phyloP scores from a whole-genome alignment of 2,329 filamentous ascomycete species.

The Cladosporium velox region DNA sequence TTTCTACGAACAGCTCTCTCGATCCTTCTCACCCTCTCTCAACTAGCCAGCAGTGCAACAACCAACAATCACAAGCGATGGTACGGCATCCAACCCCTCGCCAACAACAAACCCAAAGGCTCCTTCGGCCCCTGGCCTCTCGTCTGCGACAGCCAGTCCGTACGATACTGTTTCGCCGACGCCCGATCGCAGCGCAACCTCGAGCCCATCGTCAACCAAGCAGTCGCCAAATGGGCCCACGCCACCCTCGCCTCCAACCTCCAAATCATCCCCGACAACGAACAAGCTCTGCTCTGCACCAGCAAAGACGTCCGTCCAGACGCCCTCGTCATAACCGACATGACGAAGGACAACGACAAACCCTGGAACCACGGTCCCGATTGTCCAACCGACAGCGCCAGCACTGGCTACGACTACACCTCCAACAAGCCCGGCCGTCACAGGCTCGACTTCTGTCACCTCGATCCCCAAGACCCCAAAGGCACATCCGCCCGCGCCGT shows the following conservation, averaged over 20 bases:
- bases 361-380: conserved; percentile 21
- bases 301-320: conserved; percentile 15
- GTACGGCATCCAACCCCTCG: conserved; percentile 21
- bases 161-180: conserved; percentile 30
- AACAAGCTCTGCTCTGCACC: conserved; percentile 18
- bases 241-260: conserved; percentile 25
- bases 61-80: conserved; percentile 20
- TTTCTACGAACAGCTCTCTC: neutral
- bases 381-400: conserved; percentile 23
- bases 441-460: conserved; percentile 15
- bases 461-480: conserved; percentile 9
- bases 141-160: conserved; percentile 22
- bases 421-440: neutral
- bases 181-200: conserved; percentile 26
- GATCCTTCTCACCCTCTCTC: neutral
- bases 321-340: conserved; percentile 27
- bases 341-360: conserved; percentile 25
- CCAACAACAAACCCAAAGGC: conserved; percentile 11
- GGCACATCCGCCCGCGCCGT: neutral
- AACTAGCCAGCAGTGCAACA: neutral
- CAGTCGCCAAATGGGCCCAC: conserved; percentile 25
- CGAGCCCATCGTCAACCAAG: conserved; percentile 22
- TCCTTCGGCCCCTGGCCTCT: conserved; percentile 27
- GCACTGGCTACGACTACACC: conserved; percentile 25
- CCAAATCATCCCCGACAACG: conserved; percentile 24